These are phyloP conservation scores for Dipteronia dyeriana DNA, from an alignment of 345 rosid species.

Conservation along the genomic window DNA sequence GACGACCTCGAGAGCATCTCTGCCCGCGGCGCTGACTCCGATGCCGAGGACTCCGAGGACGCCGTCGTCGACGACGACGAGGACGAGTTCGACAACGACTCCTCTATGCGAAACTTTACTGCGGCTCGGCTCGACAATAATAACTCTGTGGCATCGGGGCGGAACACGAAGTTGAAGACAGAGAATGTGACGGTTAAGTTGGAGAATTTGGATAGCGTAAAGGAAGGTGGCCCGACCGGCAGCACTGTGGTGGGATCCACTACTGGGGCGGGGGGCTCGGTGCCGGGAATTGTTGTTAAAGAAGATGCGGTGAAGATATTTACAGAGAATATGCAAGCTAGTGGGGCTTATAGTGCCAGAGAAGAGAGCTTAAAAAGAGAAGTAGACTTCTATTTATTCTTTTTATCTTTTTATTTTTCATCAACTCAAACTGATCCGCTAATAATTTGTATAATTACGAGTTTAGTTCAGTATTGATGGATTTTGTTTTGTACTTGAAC, in stretches of 20 bases:
- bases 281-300: slow-evolving; percentile 54
- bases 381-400: slow-evolving; percentile 35
- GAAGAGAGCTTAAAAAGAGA: slow-evolving; percentile 92
- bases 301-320: slow-evolving; percentile 81
- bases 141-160: slow-evolving; percentile 37
- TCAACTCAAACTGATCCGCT: too few species aligned
- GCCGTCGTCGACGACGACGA: slow-evolving; percentile 95
- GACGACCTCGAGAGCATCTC: slow-evolving; percentile 99
- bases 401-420: neutral
- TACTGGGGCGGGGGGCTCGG: slow-evolving; percentile 41
- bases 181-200: slow-evolving; percentile 68
- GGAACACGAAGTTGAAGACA: slow-evolving; percentile 67
- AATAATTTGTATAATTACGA: neutral
- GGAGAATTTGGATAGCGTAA: slow-evolving; percentile 70
- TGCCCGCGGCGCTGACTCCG: slow-evolving; percentile 86
- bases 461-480: neutral
- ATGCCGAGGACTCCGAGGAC: slow-evolving; percentile 84
- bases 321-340: slow-evolving; percentile 91
- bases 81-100: slow-evolving; percentile 73
- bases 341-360: slow-evolving; percentile 96
- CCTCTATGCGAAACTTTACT: slow-evolving; percentile 88
- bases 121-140: slow-evolving; percentile 71
- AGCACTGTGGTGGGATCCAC: slow-evolving; percentile 38
- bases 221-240: slow-evolving; percentile 54
- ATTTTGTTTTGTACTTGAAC: neutral